A percentile compares a stretch with the other conserved stretches of the same genome.
phyloP scores from a whole-genome alignment of 495 filamentous ascomycete genomes.

The Xylaria nigripes region DNA sequence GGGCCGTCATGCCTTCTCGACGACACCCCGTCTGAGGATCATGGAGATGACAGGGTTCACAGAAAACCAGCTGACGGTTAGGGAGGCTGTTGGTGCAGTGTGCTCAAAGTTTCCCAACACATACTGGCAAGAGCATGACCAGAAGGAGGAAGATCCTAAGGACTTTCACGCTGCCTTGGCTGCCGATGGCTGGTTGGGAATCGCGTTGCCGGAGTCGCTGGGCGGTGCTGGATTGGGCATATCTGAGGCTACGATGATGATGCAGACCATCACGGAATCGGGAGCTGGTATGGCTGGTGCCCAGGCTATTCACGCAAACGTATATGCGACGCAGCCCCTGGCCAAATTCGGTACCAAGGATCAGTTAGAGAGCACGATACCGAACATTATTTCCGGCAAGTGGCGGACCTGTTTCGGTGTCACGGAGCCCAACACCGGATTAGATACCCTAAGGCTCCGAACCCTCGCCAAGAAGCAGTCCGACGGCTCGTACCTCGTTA shows the following conservation, averaged over 20 bases:
- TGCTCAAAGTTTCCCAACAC: constrained; percentile 54
- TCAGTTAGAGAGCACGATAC: constrained; percentile 53
- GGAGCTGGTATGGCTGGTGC: constrained; percentile 74
- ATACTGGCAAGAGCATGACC: constrained; percentile 67
- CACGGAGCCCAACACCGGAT: constrained; percentile 60
- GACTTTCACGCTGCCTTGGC: constrained; percentile 68
- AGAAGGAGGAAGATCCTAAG: constrained; percentile 58
- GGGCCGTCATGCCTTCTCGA: constrained; percentile 15
- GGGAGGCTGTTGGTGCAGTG: constrained; percentile 59
- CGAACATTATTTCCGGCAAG: constrained; percentile 59
- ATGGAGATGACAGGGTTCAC: constrained; percentile 71
- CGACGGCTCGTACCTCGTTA: constrained; percentile 51
- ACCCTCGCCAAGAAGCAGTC: constrained; percentile 48
- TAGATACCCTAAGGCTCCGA: constrained; percentile 62
- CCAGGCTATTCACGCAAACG: constrained; percentile 64
- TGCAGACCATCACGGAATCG: constrained; percentile 71
- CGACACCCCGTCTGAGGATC: constrained; percentile 28
- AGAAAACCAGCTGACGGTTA: constrained; percentile 60
- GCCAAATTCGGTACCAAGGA: constrained; percentile 57
- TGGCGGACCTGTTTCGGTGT: constrained; percentile 69
- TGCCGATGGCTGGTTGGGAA: constrained; percentile 77
- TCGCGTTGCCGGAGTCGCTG: constrained; percentile 62
- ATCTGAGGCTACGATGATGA: constrained; percentile 76
- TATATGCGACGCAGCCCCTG: constrained; percentile 71
- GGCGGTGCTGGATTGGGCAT: constrained; percentile 71